phyloP scores from a whole-genome alignment of 2,329 filamentous ascomycete species.

The Cercospora beticola region DNA sequence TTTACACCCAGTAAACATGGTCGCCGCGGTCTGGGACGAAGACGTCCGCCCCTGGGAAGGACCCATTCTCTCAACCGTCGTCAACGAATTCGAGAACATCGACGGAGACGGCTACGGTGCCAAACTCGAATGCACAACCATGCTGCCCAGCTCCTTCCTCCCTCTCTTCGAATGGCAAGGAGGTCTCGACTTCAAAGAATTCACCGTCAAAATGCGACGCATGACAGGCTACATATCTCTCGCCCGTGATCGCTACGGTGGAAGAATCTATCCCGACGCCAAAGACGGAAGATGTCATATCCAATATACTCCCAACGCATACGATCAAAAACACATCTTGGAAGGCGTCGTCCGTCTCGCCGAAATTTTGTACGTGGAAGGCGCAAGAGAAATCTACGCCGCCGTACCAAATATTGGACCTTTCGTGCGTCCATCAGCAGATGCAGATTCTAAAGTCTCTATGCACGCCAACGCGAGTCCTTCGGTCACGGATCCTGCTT shows the following conservation, averaged over 20 bases:
- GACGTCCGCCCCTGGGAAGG: slow-evolving; percentile 66
- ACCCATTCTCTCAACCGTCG: slow-evolving; percentile 75
- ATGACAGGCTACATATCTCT: slow-evolving; percentile 72
- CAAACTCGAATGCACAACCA: slow-evolving; percentile 75
- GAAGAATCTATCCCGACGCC: slow-evolving; percentile 71
- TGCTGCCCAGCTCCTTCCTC: slow-evolving; percentile 69
- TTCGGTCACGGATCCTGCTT: slow-evolving; percentile 57
- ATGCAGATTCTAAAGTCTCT: slow-evolving; percentile 20
- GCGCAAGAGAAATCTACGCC: slow-evolving; percentile 76
- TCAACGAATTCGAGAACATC: slow-evolving; percentile 75
- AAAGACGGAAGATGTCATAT: slow-evolving; percentile 61
- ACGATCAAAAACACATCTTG: slow-evolving; percentile 70
- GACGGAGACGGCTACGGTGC: slow-evolving; percentile 77
- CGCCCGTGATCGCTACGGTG: slow-evolving; percentile 72
- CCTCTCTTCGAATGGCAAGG: slow-evolving; percentile 65
- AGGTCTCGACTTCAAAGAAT: slow-evolving; percentile 71
- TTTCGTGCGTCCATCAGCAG: slow-evolving; percentile 54
- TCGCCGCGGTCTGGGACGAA: slow-evolving; percentile 65
- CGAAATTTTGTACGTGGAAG: slow-evolving; percentile 74
- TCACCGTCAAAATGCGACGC: slow-evolving; percentile 65
- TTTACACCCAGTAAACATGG: slow-evolving; percentile 67
- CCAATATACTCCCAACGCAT: slow-evolving; percentile 67
- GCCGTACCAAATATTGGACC: slow-evolving; percentile 61
- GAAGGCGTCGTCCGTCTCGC: slow-evolving; percentile 70
- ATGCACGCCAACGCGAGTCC: slow-evolving; percentile 24